A percentile compares a stretch with the other conserved stretches of the same genome.
phyloP scores from a whole-genome alignment of 371 early-diverging fungal species.

The Lichtheimia hyalospora region DNA sequence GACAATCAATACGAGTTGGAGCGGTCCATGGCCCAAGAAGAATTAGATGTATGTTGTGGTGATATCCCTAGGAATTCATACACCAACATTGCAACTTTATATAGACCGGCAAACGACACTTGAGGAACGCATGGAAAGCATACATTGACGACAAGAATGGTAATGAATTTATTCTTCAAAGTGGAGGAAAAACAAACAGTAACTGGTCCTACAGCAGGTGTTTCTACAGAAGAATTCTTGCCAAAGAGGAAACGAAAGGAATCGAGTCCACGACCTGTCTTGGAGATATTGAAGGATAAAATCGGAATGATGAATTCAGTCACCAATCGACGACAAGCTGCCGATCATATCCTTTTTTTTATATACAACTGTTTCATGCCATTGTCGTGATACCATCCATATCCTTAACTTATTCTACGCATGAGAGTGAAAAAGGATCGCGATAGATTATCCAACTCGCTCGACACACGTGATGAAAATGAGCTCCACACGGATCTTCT shows the following conservation, averaged over 20 bases:
- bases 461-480: not conserved
- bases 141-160: not conserved
- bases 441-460: not conserved
- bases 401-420: not conserved
- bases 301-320: not conserved
- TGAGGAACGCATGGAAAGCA: constrained; percentile 1
- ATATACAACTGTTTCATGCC: not conserved
- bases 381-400: not conserved
- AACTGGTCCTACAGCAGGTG: not conserved
- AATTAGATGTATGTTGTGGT: not conserved
- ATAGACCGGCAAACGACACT: not conserved
- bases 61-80: no score
- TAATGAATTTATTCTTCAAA: not conserved
- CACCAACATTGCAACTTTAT: not conserved
- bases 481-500: not conserved
- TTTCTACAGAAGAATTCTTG: not conserved
- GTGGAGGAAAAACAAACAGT: not conserved
- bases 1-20: not conserved
- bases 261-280: not conserved
- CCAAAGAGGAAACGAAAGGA: not conserved
- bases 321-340: not conserved
- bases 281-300: not conserved
- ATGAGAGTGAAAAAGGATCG: not conserved
- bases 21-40: not conserved
- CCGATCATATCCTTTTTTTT: not conserved